Base-by-base conservation (phyloP, 148 eudicot genomes). In the Pharnaceum exiguum region DNA sequence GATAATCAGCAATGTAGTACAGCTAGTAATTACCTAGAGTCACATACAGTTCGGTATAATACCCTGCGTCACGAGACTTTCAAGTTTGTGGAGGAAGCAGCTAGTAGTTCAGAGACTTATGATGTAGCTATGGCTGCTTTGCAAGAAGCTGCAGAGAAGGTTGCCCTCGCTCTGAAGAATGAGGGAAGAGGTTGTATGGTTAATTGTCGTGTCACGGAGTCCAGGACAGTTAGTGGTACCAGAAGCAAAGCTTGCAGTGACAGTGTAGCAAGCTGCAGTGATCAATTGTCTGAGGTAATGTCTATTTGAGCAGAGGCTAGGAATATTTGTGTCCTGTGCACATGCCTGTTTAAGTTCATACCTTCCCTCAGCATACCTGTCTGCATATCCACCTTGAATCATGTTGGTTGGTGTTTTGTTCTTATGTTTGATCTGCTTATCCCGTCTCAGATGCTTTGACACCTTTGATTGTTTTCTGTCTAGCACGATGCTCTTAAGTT, bases 31-130 rank as follows among this genome's bases (percentile, higher is more conserved):
- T 80, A 59, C 61, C 57, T 62, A 51, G 85, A 80, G 60, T 80
- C 82, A 7, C 82, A 71, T 36, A 77, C 63, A 24, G 79, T 67
- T 44, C 72, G 85, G 28, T 80, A 74, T 64, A 67, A 71, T 66
- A 68, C 67, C 46, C 71, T 80, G 36, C 79, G 82, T 23, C 75
- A 61, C 11, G 75, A 77, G 69, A 77, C 75, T 21, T 75, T 77
- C 10, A 77, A 71, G 55, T 70, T 67, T 74, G 82, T 74, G 2
- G 79, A 80, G 70, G 77, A 77, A 60, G 82, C 74, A 56, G 79
- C 73, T 35, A 54, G 59, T 58, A 74, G 62, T 67, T 58, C 18
- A 9, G 85, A 77, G 38, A 71, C 71, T 40, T 80, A 67, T 67
- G 76, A 77, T 9, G 71, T 71, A 27, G 85, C 85, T n/a, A 48